Conservation (phyloP, 2,329 filamentous ascomycete species). For the Dactylellina cionopaga region DNA sequence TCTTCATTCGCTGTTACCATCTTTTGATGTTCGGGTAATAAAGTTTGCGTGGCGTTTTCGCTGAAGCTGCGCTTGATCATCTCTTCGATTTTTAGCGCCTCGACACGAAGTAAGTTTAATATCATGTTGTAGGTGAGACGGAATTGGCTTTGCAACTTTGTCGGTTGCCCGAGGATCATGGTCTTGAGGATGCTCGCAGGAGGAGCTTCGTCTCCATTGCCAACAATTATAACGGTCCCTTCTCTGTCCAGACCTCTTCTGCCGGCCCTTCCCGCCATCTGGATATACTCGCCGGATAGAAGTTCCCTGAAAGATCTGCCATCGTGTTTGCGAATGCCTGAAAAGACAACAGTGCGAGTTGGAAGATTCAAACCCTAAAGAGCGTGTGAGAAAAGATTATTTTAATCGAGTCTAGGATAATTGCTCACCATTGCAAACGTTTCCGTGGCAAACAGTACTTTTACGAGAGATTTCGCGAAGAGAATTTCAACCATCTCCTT, state of each 20-base stretch:
- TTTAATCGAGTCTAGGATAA: background rate
- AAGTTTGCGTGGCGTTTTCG: slow-evolving; percentile 93
- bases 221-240: slow-evolving; percentile 92
- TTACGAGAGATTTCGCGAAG: slow-evolving; percentile 93
- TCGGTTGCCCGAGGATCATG: slow-evolving; percentile 96
- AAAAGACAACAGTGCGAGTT: slow-evolving; percentile 96
- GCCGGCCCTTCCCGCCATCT: slow-evolving; percentile 96
- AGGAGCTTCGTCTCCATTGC: slow-evolving; percentile 83
- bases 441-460: slow-evolving; percentile 96
- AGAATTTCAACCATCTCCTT: slow-evolving; percentile 98
- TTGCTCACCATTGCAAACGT: slow-evolving; percentile 84
- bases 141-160: slow-evolving; percentile 95
- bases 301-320: slow-evolving; percentile 91
- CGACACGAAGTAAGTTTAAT: slow-evolving; percentile 89
- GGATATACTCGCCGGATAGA: slow-evolving; percentile 93
- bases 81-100: slow-evolving; percentile 97
- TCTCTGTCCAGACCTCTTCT: slow-evolving; percentile 91
- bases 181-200: slow-evolving; percentile 77
- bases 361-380: slow-evolving; percentile 82
- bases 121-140: slow-evolving; percentile 99
- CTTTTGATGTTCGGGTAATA: slow-evolving; percentile 94
- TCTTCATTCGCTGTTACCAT: slow-evolving; percentile 91
- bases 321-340: slow-evolving; percentile 95
- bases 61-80: slow-evolving; percentile 99
- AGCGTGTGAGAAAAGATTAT: background rate